Evolutionary conservation across 257 asterid genomes (phyloP).

Genomic region (Ajuga chamaepitys): DNA sequence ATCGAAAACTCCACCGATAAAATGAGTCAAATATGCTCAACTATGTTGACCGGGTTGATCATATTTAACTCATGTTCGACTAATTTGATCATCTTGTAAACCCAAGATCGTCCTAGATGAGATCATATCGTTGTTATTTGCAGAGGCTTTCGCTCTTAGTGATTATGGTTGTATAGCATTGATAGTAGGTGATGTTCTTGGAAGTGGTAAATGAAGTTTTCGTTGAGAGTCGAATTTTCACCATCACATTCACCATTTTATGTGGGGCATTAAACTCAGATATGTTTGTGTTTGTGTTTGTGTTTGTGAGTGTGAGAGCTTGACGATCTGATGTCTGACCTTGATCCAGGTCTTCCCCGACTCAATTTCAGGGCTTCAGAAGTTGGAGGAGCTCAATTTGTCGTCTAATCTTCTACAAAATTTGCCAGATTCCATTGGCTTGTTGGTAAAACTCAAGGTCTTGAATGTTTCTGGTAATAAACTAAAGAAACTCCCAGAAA

Average conservation of each 20-base stretch:
- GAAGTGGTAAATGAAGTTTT: background rate
- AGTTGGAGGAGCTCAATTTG: slow-evolving; percentile 46
- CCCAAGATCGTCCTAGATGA: background rate
- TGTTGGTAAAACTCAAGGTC: slow-evolving; percentile 43
- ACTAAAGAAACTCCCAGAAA: slow-evolving; percentile 53
- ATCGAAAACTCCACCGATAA: too few species aligned
- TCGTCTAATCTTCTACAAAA: slow-evolving; percentile 46
- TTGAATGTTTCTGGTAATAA: slow-evolving; percentile 48
- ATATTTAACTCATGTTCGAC: too few species aligned
- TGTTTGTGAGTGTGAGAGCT: too few species aligned
- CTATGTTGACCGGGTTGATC: too few species aligned
- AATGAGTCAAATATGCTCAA: too few species aligned
- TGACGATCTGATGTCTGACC: background rate
- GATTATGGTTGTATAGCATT: background rate
- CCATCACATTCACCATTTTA: too few species aligned
- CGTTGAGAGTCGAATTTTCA: too few species aligned
- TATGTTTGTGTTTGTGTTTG: too few species aligned
- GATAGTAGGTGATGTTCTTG: background rate
- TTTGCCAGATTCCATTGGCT: slow-evolving; percentile 57
- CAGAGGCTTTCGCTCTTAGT: background rate
- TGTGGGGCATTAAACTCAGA: too few species aligned
- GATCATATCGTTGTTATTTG: background rate
- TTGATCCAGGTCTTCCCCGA: slow-evolving; percentile 49
- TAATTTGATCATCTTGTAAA: background rate
- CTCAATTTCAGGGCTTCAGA: slow-evolving; percentile 46